Evolutionary conservation across 768 basidiomycete genomes (phyloP), one percentile per base, ranked within the genome.

Genomic region (Terana coerulea): DNA sequence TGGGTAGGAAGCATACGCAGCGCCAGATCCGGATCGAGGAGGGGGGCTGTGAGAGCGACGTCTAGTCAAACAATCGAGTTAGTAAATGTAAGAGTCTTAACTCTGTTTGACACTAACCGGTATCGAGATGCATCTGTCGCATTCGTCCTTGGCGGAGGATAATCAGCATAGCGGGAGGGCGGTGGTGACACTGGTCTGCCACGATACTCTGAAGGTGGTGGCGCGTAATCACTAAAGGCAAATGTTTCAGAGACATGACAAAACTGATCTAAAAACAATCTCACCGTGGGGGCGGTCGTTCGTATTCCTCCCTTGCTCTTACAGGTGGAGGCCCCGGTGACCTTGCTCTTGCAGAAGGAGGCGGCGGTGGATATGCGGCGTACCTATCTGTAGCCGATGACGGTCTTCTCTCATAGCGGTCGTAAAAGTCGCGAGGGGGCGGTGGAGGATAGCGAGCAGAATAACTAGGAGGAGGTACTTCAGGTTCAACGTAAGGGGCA

Each of bases 1-100:
- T 42, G 75, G 62, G 59, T 83, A 82, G 34, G 65, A 60, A 44
- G 85, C 82, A 66, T 84, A 85, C 45, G 71, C 66, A 59, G 59
- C 61, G 21, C 66, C 65, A 61, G 62, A 58, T 34, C 69, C 66
- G 53, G 79, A 70, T 36, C 80, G 73, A 51, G 77, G 69, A 54
- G 78, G 76, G 50, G 84, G 85, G 59, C 88, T 90, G 60, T 81
- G 76, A 29, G 88, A 91, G 47, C 88, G 84, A 59, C 88, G 84
- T 51, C 86, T 86, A 22, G 53, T 28, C 12, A 7, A 30, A 57
- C 47, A 17, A 46, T 34, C 17, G 22, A 39, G 22, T 37, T 19
- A 53, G 47, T 3, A 53, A 34, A 24, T 15, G 43, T 39, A 21
- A 33, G 36, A 45, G 19, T 34, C 7, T 7, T 41, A 30, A 29